Conservation (phyloP, 441 rosid genomes). For the Macaranga tanarius region DNA sequence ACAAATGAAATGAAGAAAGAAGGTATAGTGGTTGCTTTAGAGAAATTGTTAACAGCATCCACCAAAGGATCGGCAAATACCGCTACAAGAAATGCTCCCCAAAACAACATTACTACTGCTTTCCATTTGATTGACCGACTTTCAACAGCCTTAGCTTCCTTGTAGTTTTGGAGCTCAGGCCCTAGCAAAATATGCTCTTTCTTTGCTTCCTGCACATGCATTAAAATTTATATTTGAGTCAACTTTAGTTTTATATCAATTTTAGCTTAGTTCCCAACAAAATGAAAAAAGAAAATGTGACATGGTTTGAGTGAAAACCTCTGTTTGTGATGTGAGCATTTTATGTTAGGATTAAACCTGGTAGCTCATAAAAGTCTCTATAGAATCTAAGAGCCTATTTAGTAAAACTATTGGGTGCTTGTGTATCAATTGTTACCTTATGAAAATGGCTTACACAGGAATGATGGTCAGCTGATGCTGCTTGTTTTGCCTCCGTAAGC, state of each 20-base stretch:
- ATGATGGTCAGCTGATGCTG: slow-evolving; percentile 38
- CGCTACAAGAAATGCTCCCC: slow-evolving; percentile 75
- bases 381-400: too few species aligned
- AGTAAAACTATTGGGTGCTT: too few species aligned
- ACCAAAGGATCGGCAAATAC: slow-evolving; percentile 86
- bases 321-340: too few species aligned
- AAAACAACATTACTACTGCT: slow-evolving; percentile 57
- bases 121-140: slow-evolving; percentile 48
- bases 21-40: slow-evolving; percentile 75
- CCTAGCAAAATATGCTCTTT: slow-evolving; percentile 50
- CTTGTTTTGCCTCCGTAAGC: slow-evolving; percentile 49
- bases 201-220: slow-evolving; percentile 51
- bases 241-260: not conserved
- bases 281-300: not conserved
- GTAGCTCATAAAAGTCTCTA: not conserved
- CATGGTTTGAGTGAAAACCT: too few species aligned
- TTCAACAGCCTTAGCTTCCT: slow-evolving; percentile 36
- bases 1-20: slow-evolving; percentile 88
- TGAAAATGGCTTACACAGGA: slow-evolving; percentile 47
- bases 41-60: slow-evolving; percentile 75
- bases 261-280: not conserved
- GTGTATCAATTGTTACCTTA: slow-evolving; percentile 25
- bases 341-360: not conserved
- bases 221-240: not conserved
- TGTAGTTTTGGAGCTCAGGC: slow-evolving; percentile 31